Evolutionary conservation across 352 stramenopile species (phyloP).

Genomic region (Phytophthora quininea): DNA sequence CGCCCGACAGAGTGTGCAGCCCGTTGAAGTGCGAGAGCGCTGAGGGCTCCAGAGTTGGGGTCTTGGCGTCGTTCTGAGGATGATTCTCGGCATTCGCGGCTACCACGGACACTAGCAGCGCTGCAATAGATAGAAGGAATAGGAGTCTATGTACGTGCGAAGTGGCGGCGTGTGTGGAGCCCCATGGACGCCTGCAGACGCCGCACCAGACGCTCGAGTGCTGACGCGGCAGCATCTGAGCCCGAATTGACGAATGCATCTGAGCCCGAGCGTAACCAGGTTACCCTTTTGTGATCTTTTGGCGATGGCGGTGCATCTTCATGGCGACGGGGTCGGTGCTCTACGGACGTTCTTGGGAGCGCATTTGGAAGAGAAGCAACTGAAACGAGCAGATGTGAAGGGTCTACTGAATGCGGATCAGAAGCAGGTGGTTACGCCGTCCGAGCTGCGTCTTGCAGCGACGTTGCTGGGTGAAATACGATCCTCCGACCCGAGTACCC

Average conservation of each 20-base stretch:
- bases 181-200: conserved; percentile 6
- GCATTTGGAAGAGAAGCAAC: conserved; percentile 17
- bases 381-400: conserved; percentile 17
- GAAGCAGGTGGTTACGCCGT: conserved; percentile 16
- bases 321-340: conserved; percentile 23
- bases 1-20: conserved; percentile 64
- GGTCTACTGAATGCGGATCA: conserved; percentile 16
- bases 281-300: conserved; percentile 2
- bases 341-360: conserved; percentile 40
- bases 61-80: conserved; percentile 4
- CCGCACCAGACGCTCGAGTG: not conserved
- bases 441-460: conserved; percentile 34
- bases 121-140: conserved; percentile 27
- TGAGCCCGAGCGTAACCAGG: conserved; percentile 15
- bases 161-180: not conserved
- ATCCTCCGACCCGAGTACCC: conserved; percentile 23
- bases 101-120: conserved; percentile 11
- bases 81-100: conserved; percentile 18
- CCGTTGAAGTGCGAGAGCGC: conserved; percentile 54
- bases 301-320: conserved; percentile 25
- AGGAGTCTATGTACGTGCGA: conserved; percentile 10
- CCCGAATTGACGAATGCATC: conserved; percentile 13
- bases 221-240: conserved; percentile 39
- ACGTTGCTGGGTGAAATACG: conserved; percentile 29
- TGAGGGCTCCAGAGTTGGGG: not conserved